A percentile compares a stretch with the other conserved stretches of the same genome.
Conservation (phyloP, 768 basidiomycete genomes). For the Neoboletus brunneissimus region DNA sequence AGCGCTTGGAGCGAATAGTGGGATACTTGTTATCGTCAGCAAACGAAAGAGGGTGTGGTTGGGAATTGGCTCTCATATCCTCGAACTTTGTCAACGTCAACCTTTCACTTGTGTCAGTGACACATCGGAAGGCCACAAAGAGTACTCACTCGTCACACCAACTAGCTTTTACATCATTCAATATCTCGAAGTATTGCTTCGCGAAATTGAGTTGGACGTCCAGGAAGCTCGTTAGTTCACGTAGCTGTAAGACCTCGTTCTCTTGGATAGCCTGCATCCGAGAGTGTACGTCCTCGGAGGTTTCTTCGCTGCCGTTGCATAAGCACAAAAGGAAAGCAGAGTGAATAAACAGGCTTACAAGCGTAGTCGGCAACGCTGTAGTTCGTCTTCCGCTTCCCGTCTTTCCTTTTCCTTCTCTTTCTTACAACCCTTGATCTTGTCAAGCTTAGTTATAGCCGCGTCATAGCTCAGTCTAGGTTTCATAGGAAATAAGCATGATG, state of each 20-base stretch:
- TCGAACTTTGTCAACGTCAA: conserved; percentile 30
- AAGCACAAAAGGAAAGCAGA: conserved; percentile 4
- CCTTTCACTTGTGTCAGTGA: conserved; percentile 21
- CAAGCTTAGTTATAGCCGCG: conserved; percentile 65
- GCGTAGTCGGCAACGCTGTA: conserved; percentile 64
- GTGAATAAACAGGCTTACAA: conserved; percentile 52
- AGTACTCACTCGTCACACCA: conserved; percentile 65
- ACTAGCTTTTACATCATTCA: conserved; percentile 62
- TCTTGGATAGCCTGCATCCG: conserved; percentile 81
- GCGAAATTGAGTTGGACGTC: conserved; percentile 74
- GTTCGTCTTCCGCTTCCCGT: conserved; percentile 78
- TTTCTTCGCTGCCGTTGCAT: conserved; percentile 65
- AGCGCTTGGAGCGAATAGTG: conserved; percentile 36
- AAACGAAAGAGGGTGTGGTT: conserved; percentile 14
- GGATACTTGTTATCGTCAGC: conserved; percentile 29
- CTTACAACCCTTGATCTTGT: conserved; percentile 67
- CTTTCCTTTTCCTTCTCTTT: conserved; percentile 78
- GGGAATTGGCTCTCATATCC: conserved; percentile 16
- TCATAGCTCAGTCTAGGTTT: conserved; percentile 67
- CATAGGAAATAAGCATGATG: not conserved
- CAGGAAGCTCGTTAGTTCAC: conserved; percentile 67
- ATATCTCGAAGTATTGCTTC: conserved; percentile 66
- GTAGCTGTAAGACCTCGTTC: conserved; percentile 68
- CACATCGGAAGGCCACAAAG: not conserved
- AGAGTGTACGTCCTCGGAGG: conserved; percentile 76